phyloP scores from a whole-genome alignment of 306 rosid species.

The Hippophae rhamnoides region DNA sequence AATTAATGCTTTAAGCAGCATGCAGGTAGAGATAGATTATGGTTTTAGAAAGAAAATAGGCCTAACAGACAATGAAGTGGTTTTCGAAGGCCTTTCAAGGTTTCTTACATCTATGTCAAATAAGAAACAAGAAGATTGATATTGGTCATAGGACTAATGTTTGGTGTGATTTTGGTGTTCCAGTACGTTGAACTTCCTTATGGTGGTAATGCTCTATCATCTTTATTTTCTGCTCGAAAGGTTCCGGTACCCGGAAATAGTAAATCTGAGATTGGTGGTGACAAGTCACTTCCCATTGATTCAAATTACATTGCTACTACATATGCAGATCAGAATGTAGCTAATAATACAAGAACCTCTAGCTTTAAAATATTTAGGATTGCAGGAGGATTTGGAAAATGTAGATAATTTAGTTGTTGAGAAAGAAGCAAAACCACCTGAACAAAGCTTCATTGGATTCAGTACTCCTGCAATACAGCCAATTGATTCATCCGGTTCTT shows the following conservation, averaged over 20 bases:
- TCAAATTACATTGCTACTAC: constrained; percentile 17
- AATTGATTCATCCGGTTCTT: constrained; percentile 19
- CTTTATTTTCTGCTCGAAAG: background rate
- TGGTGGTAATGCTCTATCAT: constrained; percentile 14
- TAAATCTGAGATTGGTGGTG: constrained; percentile 15
- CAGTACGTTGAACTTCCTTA: constrained; percentile 49
- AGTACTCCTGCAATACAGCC: constrained; percentile 17
- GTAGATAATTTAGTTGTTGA: constrained; percentile 19
- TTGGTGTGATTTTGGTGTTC: constrained; percentile 42
- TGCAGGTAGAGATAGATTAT: constrained; percentile 30
- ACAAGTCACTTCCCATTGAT: constrained; percentile 17
- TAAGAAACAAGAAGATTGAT: constrained; percentile 41
- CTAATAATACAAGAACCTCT: constrained; percentile 13
- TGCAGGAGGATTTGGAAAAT: constrained; percentile 12
- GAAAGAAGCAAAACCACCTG: constrained; percentile 19
- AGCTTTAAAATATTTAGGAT: background rate
- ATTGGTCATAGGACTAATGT: constrained; percentile 36
- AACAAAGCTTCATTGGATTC: constrained; percentile 18
- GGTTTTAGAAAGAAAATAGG: constrained; percentile 21
- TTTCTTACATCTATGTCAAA: constrained; percentile 24
- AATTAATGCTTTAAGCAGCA: background rate
- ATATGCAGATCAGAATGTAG: background rate
- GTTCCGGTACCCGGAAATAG: constrained; percentile 12
- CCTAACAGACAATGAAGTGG: background rate
- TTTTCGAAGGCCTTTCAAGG: constrained; percentile 47